phyloP scores from a whole-genome alignment of 1,284 basidiomycete genomes.

The Heliocybe sulcata region DNA sequence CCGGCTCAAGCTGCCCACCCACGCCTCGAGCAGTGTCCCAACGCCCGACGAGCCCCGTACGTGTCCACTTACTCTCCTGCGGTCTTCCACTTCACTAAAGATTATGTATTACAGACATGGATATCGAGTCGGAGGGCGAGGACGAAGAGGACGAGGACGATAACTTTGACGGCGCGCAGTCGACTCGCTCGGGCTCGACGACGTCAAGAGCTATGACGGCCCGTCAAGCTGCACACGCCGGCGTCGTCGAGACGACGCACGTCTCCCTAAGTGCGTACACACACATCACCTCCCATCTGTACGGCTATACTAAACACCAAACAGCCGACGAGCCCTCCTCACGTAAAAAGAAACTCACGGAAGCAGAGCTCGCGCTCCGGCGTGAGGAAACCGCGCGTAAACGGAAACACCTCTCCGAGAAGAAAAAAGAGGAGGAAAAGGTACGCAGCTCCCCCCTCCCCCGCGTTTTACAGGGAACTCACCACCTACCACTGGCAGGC shows the following conservation, averaged over 20 bases:
- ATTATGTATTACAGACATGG: conserved; percentile 22
- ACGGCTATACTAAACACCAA: background rate
- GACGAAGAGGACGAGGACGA: conserved; percentile 28
- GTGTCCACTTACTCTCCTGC: no score
- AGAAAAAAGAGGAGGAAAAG: conserved; percentile 91
- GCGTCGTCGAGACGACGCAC: conserved; percentile 57
- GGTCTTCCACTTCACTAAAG: no score
- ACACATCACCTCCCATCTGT: background rate
- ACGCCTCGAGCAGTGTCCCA: conserved; percentile 25
- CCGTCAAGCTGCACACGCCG: conserved; percentile 65
- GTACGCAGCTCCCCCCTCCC: conserved; percentile 27
- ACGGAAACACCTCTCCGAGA: conserved; percentile 80
- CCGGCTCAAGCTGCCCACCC: conserved; percentile 51
- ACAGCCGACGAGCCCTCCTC: conserved; percentile 33
- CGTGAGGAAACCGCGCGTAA: conserved; percentile 84
- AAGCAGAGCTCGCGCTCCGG: conserved; percentile 74
- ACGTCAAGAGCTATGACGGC: conserved; percentile 52
- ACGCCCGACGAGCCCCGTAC: conserved; percentile 14
- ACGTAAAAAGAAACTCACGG: conserved; percentile 75
- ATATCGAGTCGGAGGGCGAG: conserved; percentile 53
- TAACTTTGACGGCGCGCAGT: conserved; percentile 18
- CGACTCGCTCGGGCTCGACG: conserved; percentile 22
- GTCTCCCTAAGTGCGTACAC: conserved; percentile 46
- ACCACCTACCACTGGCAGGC: conserved; percentile 32
- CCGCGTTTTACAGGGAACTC: no score